Percentiles rank a stretch among this genome's conserved stretches.
phyloP scores from a whole-genome alignment of 805 yeast species.

The Candida incommunis region DNA sequence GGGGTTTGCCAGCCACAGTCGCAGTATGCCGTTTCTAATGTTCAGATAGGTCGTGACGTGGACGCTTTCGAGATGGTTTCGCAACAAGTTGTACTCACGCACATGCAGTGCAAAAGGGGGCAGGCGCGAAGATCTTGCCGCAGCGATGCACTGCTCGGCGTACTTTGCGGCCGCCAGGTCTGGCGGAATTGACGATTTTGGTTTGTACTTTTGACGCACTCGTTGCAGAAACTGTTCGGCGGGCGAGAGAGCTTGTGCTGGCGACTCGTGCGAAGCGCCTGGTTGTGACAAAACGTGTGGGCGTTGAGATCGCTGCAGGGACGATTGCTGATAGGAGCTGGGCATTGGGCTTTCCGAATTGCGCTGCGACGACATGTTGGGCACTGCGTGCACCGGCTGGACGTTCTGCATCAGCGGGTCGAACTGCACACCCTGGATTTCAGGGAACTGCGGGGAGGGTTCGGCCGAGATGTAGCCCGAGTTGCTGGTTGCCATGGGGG shows the following conservation, averaged over 20 bases:
- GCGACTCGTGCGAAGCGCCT: conserved; percentile 1
- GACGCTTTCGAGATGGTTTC: conserved; percentile 19
- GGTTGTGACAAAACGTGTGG: conserved; percentile 6
- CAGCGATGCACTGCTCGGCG: conserved; percentile 26
- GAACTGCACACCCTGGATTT: not conserved
- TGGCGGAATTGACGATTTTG: conserved; percentile 26
- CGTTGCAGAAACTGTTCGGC: conserved; percentile 9
- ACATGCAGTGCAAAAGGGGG: conserved; percentile 24
- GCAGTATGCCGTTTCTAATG: conserved; percentile 27
- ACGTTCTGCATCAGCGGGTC: not conserved
- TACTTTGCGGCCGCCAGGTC: conserved; percentile 21
- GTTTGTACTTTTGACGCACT: conserved; percentile 19
- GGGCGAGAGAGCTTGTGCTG: conserved; percentile 5
- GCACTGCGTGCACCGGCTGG: no score
- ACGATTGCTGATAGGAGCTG: conserved; percentile 4
- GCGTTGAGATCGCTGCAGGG: conserved; percentile 4
- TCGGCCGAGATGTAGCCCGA: not conserved
- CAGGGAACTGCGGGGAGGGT: not conserved
- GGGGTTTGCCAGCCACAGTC: conserved; percentile 30
- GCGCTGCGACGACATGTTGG: no score
- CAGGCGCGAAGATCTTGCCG: conserved; percentile 26
- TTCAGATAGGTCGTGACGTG: conserved; percentile 29
- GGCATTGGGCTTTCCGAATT: not conserved
- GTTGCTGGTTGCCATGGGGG: not conserved
- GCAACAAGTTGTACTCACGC: conserved; percentile 23